Evolutionary conservation across 176 grass and related monocot genomes (phyloP), one percentile per base, ranked within the genome.

Genomic region (Coix lacrymajobi): DNA sequence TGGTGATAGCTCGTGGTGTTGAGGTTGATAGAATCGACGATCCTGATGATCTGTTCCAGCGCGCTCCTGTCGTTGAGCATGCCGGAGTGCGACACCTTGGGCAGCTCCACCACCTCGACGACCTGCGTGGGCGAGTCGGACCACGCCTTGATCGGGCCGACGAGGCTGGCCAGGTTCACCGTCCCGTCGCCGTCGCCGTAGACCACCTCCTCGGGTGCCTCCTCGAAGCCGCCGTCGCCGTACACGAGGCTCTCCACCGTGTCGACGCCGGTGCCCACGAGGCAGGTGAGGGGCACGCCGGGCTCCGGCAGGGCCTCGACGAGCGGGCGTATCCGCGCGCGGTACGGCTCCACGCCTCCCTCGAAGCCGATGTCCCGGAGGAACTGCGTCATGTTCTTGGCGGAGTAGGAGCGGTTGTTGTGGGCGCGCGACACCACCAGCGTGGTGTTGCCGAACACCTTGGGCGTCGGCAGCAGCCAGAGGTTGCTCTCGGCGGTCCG

Each of bases 401-500:
- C 92, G 17, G 92, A 89, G 87, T 95, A 98, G 15, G 78, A 79
- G 17, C 85, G 82, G 80, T 86, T 84, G 51, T 84, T 84, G 51
- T 84, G 52, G 15, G 4, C 17, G 2, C 66, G n/a, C 9, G 93
- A 88, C 16, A 87, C 79, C 29, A 93, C 84, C 9, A 98, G 84
- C 37, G 86, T 89, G 43, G 81, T 78, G 45, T 88, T 69, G 34
- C 92, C 87, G 39, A 89, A 98, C 2, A 75, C 83, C 68, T 22
- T 48, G 1, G 92, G 88, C 45, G 85, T 68, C 3, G 92, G 95
- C 61, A 98, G 87, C 25, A 94, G 84, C 95, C 95, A 97, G 28
- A 94, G 88, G 81, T 97, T 97, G 92, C 95, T 94, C 88, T 97
- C 95, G 30, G 89, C 62, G 68, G 81, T 91, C 0, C 86, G 85